Conservation (phyloP, 164 flowering plant species). For the Platanus orientalis region DNA sequence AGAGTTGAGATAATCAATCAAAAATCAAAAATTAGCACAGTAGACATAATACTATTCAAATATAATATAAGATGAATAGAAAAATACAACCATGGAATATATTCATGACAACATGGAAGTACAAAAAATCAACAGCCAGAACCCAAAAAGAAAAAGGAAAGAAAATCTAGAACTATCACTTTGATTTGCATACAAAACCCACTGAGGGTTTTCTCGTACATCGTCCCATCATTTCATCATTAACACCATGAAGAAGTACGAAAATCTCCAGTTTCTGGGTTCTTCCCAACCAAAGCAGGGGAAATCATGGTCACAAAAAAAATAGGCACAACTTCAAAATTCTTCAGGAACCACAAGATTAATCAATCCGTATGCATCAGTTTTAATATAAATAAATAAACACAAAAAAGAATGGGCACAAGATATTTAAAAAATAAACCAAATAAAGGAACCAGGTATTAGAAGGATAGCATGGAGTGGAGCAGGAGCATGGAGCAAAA, state of each 20-base stretch:
- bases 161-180: neutral
- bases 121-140: neutral
- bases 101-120: neutral
- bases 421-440: too few species aligned
- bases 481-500: too few species aligned
- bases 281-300: too few species aligned
- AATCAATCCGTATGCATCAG: too few species aligned
- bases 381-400: too few species aligned
- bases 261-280: neutral
- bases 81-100: neutral
- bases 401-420: too few species aligned
- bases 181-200: neutral
- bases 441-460: too few species aligned
- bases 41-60: neutral
- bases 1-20: slow-evolving; percentile 2
- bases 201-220: neutral
- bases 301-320: too few species aligned
- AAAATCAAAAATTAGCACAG: neutral
- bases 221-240: neutral
- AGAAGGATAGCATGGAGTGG: too few species aligned
- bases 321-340: too few species aligned
- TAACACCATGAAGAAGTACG: neutral
- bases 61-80: neutral
- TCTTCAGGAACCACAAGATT: too few species aligned
- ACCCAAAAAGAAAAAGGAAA: neutral